phyloP scores from a whole-genome alignment of 2,329 filamentous ascomycete species.

The Clonostachys rosea region DNA sequence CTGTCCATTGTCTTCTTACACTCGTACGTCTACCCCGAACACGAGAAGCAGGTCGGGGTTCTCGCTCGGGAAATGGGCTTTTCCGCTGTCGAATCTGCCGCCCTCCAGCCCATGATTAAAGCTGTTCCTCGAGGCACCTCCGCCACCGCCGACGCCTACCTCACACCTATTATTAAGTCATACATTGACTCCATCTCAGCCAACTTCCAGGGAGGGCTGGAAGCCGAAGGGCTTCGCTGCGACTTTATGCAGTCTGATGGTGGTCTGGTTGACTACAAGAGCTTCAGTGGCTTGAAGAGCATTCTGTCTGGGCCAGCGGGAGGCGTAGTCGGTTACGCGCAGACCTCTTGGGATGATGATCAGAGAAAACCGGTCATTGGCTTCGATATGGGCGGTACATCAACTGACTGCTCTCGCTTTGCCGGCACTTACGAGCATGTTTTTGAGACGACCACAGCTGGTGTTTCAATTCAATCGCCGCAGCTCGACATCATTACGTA shows the following conservation, averaged over 20 bases:
- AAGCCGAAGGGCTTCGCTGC: conserved; percentile 40
- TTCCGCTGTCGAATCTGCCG: conserved; percentile 57
- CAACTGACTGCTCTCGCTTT: conserved; percentile 66
- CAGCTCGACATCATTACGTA: conserved; percentile 68
- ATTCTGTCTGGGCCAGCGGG: conserved; percentile 66
- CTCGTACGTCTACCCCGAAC: conserved; percentile 49
- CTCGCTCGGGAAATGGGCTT: background rate
- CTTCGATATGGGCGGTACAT: conserved; percentile 54
- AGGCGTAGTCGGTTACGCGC: conserved; percentile 67
- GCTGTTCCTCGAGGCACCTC: conserved; percentile 63
- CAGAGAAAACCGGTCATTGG: conserved; percentile 58
- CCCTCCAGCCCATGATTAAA: conserved; percentile 69
- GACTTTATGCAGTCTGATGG: conserved; percentile 61
- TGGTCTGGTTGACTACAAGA: conserved; percentile 40
- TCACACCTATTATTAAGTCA: conserved; percentile 65
- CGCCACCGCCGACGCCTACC: conserved; percentile 66
- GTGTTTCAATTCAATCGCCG: conserved; percentile 65
- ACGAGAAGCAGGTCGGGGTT: background rate
- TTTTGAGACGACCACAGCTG: conserved; percentile 65
- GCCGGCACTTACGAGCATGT: conserved; percentile 67
- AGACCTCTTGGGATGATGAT: conserved; percentile 61
- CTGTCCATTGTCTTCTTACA: conserved; percentile 64
- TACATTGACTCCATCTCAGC: conserved; percentile 63
- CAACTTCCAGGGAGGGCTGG: conserved; percentile 40
- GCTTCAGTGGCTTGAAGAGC: conserved; percentile 59